A percentile compares a stretch with the other conserved stretches of the same genome.
Conservation (phyloP, 192 early-diverging fungal species). For the Podila epicladia region DNA sequence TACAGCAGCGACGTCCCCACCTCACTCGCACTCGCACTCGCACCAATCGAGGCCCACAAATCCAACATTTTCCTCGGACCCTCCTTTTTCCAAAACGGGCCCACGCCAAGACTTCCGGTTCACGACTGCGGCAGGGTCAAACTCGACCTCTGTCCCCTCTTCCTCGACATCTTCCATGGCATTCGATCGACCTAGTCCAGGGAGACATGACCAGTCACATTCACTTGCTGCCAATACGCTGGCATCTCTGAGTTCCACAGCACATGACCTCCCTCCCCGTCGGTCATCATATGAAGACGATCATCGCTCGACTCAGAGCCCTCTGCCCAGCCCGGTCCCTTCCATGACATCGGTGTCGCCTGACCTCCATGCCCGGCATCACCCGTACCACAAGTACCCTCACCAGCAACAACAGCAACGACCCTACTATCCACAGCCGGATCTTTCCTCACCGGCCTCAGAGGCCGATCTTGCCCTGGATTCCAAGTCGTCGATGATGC, state of each 20-base stretch:
- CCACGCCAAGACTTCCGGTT: too few species aligned
- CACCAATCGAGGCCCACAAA: neutral
- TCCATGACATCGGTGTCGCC: constrained; percentile 17
- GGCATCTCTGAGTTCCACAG: neutral
- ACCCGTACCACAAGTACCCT: neutral
- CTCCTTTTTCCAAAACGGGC: too few species aligned
- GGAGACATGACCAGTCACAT: neutral
- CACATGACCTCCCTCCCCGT: neutral
- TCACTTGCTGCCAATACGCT: neutral
- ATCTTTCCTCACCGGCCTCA: neutral
- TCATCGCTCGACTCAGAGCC: constrained; percentile 1
- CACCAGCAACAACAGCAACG: neutral
- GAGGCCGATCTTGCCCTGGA: neutral
- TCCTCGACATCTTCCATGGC: neutral
- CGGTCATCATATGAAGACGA: neutral
- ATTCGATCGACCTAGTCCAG: neutral
- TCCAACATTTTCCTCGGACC: neutral
- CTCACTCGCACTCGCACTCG: neutral
- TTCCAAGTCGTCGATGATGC: neutral
- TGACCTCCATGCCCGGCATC: constrained; percentile 12
- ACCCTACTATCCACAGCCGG: neutral
- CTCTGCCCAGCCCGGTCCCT: constrained; percentile 35
- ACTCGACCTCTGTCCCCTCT: neutral
- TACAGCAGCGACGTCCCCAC: neutral
- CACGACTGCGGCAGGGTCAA: neutral